A percentile compares a stretch with the other conserved stretches of the same genome.
These are phyloP conservation scores for Aspergillus panamensis DNA, from an alignment of 495 filamentous ascomycete species.

Conservation along the genomic window DNA sequence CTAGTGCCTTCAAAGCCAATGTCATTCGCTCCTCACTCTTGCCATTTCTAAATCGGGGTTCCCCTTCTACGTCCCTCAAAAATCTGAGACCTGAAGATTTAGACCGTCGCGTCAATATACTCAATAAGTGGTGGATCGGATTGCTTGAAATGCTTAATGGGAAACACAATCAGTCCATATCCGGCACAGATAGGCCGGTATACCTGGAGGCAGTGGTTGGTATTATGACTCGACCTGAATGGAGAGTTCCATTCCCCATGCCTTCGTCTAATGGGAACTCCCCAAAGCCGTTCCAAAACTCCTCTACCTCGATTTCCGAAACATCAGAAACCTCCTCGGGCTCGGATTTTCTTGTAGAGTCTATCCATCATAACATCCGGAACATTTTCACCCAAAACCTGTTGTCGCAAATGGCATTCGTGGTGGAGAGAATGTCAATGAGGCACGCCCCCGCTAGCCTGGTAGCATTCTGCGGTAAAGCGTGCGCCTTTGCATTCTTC, in stretches of 20 bases:
- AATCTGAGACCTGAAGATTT: conserved; percentile 75
- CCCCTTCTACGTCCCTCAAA: conserved; percentile 65
- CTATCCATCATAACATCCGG: conserved; percentile 89
- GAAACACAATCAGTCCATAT: conserved; percentile 65
- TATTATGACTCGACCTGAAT: conserved; percentile 92
- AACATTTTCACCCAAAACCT: conserved; percentile 87
- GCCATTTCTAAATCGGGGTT: conserved; percentile 76
- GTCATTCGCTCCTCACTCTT: conserved; percentile 74
- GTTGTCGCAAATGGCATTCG: conserved; percentile 79
- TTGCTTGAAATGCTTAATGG: conserved; percentile 83
- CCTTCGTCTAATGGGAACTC: conserved; percentile 25
- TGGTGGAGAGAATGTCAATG: conserved; percentile 88
- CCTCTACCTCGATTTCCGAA: conserved; percentile 41
- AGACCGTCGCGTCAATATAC: conserved; percentile 73
- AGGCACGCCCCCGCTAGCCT: conserved; percentile 86
- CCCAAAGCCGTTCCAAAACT: conserved; percentile 33
- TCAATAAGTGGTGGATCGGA: conserved; percentile 96
- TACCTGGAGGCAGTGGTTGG: conserved; percentile 77
- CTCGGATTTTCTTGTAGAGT: conserved; percentile 81
- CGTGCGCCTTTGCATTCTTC: conserved; percentile 92
- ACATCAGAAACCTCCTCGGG: conserved; percentile 43
- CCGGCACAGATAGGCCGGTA: conserved; percentile 73
- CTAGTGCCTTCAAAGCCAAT: conserved; percentile 72
- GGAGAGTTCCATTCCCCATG: conserved; percentile 67
- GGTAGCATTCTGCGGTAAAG: conserved; percentile 91